Conservation (phyloP, 2,329 filamentous ascomycete species). For the Arthroderma uncinatum region DNA sequence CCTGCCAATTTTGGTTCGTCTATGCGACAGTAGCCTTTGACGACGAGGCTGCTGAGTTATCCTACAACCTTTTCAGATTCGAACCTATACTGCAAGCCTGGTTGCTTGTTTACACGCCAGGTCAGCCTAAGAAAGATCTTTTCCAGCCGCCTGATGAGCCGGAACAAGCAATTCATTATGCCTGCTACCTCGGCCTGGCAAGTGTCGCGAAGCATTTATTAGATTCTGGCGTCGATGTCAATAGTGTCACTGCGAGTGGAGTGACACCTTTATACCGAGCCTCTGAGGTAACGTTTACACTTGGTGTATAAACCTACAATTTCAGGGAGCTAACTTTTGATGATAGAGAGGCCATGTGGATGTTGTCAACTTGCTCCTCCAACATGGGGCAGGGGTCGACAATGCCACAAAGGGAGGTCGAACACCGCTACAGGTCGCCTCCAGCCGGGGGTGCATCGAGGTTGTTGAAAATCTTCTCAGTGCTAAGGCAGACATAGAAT, state of each 20-base stretch:
- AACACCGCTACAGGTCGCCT: not conserved
- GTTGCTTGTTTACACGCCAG: not conserved
- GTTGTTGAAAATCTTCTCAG: not conserved
- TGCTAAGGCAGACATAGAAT: not conserved
- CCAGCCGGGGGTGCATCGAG: not conserved
- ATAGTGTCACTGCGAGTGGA: not conserved
- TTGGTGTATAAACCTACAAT: not conserved
- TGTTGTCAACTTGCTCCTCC: not conserved
- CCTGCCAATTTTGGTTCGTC: not conserved
- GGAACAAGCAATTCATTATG: not conserved
- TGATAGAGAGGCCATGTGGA: not conserved
- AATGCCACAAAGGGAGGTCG: not conserved
- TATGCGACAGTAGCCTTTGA: not conserved
- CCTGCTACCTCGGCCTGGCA: not conserved
- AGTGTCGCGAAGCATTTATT: not conserved
- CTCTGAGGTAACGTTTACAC: not conserved
- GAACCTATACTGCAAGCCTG: not conserved
- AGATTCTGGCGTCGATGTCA: not conserved
- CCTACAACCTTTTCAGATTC: not conserved
- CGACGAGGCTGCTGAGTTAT: not conserved
- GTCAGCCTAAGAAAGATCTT: not conserved
- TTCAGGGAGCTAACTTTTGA: not conserved
- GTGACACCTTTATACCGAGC: not conserved
- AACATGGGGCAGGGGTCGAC: not conserved
- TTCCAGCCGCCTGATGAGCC: slow-evolving; percentile 2